A percentile compares a stretch with the other conserved stretches of the same genome.
Conservation (phyloP, 768 basidiomycete genomes). For the Gymnopilus junonius region DNA sequence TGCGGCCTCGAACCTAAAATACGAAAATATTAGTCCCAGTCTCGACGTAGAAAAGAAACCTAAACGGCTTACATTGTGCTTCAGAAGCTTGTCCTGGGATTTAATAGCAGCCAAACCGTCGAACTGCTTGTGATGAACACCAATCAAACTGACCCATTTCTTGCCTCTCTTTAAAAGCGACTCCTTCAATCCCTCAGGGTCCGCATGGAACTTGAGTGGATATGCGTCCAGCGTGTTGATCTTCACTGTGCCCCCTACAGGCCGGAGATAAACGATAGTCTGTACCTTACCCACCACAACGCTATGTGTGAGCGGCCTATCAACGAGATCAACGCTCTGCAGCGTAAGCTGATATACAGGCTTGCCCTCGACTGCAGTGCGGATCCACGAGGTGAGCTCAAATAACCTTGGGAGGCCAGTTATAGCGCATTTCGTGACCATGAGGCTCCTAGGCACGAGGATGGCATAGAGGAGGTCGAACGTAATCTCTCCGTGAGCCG, state of each 20-base stretch:
- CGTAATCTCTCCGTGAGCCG: slow-evolving; percentile 58
- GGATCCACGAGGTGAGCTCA: slow-evolving; percentile 44
- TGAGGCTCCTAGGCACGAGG: slow-evolving; percentile 54
- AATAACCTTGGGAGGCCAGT: slow-evolving; percentile 58
- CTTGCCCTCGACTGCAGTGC: slow-evolving; percentile 38
- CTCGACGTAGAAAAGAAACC: neutral
- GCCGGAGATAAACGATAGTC: slow-evolving; percentile 42
- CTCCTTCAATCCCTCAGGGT: slow-evolving; percentile 44
- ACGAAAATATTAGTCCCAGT: neutral
- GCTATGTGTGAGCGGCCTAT: slow-evolving; percentile 37
- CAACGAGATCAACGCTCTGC: slow-evolving; percentile 57
- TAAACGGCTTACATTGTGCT: slow-evolving; percentile 48
- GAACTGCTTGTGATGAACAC: slow-evolving; percentile 61
- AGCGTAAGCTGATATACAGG: slow-evolving; percentile 48
- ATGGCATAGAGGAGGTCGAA: slow-evolving; percentile 59
- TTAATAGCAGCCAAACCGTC: slow-evolving; percentile 53
- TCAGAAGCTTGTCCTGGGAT: slow-evolving; percentile 37
- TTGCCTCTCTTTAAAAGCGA: slow-evolving; percentile 51
- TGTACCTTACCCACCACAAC: slow-evolving; percentile 45
- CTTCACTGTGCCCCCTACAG: slow-evolving; percentile 53
- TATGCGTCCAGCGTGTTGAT: slow-evolving; percentile 56
- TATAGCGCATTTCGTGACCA: slow-evolving; percentile 56
- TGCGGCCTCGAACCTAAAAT: slow-evolving; percentile 53
- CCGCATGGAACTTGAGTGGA: slow-evolving; percentile 55
- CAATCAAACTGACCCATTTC: slow-evolving; percentile 59